Evolutionary conservation across 2,329 filamentous ascomycete genomes (phyloP).

Genomic region (Immersiporthe knoxdaviesiana): DNA sequence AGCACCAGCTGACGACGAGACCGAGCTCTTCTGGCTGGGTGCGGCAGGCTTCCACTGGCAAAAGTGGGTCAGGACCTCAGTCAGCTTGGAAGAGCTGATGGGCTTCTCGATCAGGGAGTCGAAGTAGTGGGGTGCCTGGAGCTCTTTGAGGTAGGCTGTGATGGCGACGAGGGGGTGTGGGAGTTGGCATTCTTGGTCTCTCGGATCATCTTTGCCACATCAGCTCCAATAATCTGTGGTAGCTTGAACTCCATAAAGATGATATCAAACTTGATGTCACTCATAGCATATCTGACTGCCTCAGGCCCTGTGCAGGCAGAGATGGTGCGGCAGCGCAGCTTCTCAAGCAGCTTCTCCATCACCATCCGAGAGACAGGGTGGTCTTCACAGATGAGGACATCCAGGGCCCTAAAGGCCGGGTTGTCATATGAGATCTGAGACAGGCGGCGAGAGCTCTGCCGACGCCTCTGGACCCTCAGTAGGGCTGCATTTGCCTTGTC

Average conservation of each 20-base stretch:
- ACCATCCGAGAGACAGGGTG: conserved; percentile 96
- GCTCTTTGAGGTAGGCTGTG: conserved; percentile 95
- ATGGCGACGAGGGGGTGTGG: conserved; percentile 92
- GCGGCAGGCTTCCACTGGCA: conserved; percentile 91
- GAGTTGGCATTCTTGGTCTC: conserved; percentile 96
- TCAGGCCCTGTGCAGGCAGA: conserved; percentile 89
- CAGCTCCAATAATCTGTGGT: conserved; percentile 90
- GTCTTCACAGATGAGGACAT: conserved; percentile 96
- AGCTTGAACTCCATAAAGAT: conserved; percentile 98
- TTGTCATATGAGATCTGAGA: conserved; percentile 88
- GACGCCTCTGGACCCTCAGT: conserved; percentile 85
- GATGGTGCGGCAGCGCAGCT: conserved; percentile 91
- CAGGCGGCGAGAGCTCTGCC: conserved; percentile 93
- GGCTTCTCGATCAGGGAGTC: conserved; percentile 96
- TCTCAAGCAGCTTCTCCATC: conserved; percentile 98
- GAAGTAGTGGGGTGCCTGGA: conserved; percentile 94
- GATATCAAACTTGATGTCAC: conserved; percentile 97
- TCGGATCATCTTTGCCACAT: conserved; percentile 96
- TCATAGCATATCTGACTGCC: conserved; percentile 89
- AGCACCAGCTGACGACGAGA: conserved; percentile 51
- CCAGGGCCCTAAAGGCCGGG: conserved; percentile 85
- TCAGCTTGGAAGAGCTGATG: conserved; percentile 88
- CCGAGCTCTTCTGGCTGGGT: conserved; percentile 47
- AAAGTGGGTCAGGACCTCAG: conserved; percentile 81
- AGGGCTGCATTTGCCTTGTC: conserved; percentile 82